Evolutionary conservation across 306 rosid species (phyloP).

Genomic region (Abrus precatorius): DNA sequence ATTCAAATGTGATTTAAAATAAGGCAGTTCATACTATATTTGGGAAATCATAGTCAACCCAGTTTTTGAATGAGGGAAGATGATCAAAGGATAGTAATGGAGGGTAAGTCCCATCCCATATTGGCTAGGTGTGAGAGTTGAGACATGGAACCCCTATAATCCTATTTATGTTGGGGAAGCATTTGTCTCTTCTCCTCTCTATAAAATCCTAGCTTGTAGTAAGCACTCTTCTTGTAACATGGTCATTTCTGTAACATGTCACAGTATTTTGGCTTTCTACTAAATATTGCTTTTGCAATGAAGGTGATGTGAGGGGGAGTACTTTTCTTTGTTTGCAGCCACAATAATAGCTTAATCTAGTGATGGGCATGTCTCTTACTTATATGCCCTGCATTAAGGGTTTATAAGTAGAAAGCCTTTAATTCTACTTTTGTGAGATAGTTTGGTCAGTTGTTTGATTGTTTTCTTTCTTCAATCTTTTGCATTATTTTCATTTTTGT

Average conservation of each 20-base stretch:
- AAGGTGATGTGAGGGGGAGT: background rate
- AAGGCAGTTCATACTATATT: background rate
- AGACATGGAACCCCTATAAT: background rate
- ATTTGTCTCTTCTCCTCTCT: background rate
- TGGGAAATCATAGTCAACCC: conserved; percentile 17
- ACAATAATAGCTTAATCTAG: background rate
- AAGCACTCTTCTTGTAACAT: background rate
- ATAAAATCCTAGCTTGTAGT: background rate
- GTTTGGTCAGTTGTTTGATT: background rate
- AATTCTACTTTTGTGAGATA: conserved; percentile 16
- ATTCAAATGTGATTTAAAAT: background rate
- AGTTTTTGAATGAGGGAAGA: background rate
- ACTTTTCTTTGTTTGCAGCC: background rate
- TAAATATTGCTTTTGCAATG: conserved; percentile 20
- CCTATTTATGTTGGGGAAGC: background rate
- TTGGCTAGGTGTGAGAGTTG: background rate
- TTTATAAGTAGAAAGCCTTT: conserved; percentile 15
- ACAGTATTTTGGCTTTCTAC: background rate
- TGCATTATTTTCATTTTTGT: conserved; percentile 1
- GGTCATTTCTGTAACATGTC: background rate
- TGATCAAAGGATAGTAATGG: conserved; percentile 9
- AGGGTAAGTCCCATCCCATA: conserved; percentile 1
- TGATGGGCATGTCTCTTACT: background rate
- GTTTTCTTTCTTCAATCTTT: conserved; percentile 12
- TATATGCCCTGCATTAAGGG: background rate